phyloP scores from a whole-genome alignment of 495 filamentous ascomycete genomes.

The Platismatia glauca region DNA sequence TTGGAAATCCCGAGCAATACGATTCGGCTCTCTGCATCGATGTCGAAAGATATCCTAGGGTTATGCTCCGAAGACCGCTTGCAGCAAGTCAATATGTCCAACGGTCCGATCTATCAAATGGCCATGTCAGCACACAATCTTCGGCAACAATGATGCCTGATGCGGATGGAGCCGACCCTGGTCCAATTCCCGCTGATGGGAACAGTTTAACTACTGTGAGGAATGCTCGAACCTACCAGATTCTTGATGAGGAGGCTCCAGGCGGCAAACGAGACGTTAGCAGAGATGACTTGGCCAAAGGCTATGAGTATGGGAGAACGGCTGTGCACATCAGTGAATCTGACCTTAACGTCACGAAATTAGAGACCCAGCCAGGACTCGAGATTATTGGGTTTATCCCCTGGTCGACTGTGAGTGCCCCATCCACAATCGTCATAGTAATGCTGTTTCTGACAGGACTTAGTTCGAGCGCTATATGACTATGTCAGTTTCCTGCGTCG shows the following conservation, averaged over 20 bases:
- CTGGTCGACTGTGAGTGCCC: constrained; percentile 54
- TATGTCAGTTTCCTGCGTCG: constrained; percentile 67
- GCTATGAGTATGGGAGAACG: constrained; percentile 89
- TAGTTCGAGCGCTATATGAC: constrained; percentile 80
- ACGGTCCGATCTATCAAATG: constrained; percentile 36
- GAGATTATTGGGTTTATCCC: constrained; percentile 82
- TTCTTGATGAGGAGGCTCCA: constrained; percentile 60
- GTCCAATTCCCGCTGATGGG: constrained; percentile 32
- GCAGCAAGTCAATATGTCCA: constrained; percentile 67
- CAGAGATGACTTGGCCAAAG: constrained; percentile 77
- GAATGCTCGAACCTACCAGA: constrained; percentile 66
- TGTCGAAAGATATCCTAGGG: constrained; percentile 83
- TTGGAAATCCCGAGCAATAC: constrained; percentile 68
- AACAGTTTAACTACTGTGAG: constrained; percentile 54
- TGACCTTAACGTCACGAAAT: constrained; percentile 70
- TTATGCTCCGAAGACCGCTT: constrained; percentile 61
- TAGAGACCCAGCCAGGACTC: constrained; percentile 65
- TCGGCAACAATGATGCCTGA: constrained; percentile 36
- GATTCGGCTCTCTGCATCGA: constrained; percentile 73
- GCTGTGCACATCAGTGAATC: constrained; percentile 79
- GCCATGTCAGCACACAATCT: constrained; percentile 39
- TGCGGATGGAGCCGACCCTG: constrained; percentile 37
- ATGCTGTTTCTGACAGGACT: constrained; percentile 15
- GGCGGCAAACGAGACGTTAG: constrained; percentile 81
- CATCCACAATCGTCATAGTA: neutral